These are phyloP conservation scores for Colletotrichum godetiae DNA, from an alignment of 2,329 filamentous ascomycete species.

Conservation along the genomic window DNA sequence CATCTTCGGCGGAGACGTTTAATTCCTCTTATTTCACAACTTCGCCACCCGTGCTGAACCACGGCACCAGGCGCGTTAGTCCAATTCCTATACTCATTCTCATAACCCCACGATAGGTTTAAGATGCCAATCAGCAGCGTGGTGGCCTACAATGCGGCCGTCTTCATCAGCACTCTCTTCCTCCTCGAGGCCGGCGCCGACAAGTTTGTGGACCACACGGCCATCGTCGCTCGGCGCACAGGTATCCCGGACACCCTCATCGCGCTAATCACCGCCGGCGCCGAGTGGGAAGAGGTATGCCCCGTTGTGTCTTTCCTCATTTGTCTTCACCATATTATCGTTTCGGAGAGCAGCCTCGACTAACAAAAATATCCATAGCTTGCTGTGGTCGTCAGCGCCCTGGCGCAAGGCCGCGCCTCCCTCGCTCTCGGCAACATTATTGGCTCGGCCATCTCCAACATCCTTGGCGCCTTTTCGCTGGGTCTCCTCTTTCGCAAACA, in stretches of 20 bases:
- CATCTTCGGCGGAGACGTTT: not conserved
- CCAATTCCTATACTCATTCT: not conserved
- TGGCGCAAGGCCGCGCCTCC: slow-evolving; percentile 56
- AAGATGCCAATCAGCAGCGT: slow-evolving; percentile 3
- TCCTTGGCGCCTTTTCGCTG: no score
- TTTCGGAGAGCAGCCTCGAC: not conserved
- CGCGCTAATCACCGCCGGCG: slow-evolving; percentile 63
- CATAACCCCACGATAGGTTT: not conserved
- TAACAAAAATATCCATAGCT: not conserved
- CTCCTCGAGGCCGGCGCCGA: slow-evolving; percentile 64
- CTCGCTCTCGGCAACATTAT: slow-evolving; percentile 64
- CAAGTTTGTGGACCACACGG: slow-evolving; percentile 63
- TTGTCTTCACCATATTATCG: no score
- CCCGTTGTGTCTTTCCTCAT: not conserved
- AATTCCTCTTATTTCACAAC: not conserved
- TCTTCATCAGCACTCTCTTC: slow-evolving; percentile 58
- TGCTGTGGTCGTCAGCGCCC: slow-evolving; percentile 55
- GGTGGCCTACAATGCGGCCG: slow-evolving; percentile 46
- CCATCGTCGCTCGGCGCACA: slow-evolving; percentile 55
- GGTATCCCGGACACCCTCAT: slow-evolving; percentile 60
- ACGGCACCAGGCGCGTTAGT: not conserved
- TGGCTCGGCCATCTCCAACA: no score
- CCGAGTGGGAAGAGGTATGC: slow-evolving; percentile 66
- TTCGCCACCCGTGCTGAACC: not conserved
- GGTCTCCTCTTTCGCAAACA: no score